Conservation (phyloP, 108 stramenopile genomes). For the Skeletonema grethae region DNA sequence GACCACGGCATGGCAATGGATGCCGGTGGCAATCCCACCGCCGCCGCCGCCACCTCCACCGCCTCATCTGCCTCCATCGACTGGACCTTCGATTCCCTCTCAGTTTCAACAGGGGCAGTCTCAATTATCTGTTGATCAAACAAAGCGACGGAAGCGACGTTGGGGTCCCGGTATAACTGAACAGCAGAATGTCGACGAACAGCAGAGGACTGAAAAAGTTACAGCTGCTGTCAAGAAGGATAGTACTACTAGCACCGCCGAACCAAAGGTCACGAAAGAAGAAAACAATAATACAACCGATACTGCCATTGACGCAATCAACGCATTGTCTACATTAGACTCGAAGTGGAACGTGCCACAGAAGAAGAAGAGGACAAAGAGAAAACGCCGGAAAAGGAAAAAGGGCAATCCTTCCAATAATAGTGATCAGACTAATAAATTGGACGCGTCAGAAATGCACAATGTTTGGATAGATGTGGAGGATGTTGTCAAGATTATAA, state of each 20-base stretch:
- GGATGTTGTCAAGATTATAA: constrained; percentile 8
- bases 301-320: constrained; percentile 30
- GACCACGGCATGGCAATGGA: neutral
- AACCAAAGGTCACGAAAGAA: neutral
- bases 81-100: neutral
- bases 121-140: neutral
- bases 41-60: constrained; percentile 3
- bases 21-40: constrained; percentile 6
- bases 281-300: neutral
- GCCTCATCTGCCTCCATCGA: neutral
- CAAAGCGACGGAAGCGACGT: neutral
- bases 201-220: too few relatives aligned
- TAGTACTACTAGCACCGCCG: neutral
- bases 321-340: constrained; percentile 37
- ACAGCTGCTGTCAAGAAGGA: neutral
- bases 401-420: constrained; percentile 14
- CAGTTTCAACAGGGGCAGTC: neutral
- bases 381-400: constrained; percentile 4
- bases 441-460: constrained; percentile 1
- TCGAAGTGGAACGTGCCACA: constrained; percentile 23
- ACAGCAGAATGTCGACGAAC: neutral
- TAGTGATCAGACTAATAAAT: neutral
- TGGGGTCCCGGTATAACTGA: neutral
- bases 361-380: constrained; percentile 11
- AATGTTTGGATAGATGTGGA: constrained; percentile 17